Percentiles rank a stretch among this genome's conserved stretches.
Conservation (phyloP, 2,329 filamentous ascomycete species). For the Xylaria sp. region DNA sequence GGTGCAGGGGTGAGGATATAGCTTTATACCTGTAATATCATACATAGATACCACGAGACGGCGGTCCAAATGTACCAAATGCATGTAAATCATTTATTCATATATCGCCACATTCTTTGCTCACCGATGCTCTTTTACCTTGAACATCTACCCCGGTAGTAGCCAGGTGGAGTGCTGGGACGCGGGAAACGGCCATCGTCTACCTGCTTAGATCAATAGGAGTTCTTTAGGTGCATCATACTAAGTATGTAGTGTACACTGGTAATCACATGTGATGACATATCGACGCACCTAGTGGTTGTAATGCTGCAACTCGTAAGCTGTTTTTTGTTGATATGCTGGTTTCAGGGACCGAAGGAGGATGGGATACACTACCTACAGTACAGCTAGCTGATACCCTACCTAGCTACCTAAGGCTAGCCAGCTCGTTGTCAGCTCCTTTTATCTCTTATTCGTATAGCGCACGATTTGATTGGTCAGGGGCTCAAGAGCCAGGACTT, state of each 20-base stretch:
- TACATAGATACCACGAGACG: constrained; percentile 19
- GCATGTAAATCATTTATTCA: neutral
- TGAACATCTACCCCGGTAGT: too few species aligned
- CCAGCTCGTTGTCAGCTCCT: neutral
- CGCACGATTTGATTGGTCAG: constrained; percentile 23
- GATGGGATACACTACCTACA: neutral
- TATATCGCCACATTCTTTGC: neutral
- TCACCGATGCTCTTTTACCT: neutral
- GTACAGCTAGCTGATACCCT: neutral
- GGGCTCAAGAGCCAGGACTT: neutral
- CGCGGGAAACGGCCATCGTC: neutral
- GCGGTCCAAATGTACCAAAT: neutral
- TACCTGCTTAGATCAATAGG: too few species aligned
- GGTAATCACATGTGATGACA: constrained; percentile 2
- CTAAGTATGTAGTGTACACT: too few species aligned
- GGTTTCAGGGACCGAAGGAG: constrained; percentile 11
- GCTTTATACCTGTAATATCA: neutral
- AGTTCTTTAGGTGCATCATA: neutral
- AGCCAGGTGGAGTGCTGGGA: neutral
- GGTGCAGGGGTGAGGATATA: constrained; percentile 4
- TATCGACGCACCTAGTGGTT: too few species aligned
- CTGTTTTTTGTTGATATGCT: neutral
- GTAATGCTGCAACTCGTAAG: neutral
- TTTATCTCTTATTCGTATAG: constrained; percentile 40
- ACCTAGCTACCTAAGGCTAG: neutral